A percentile compares a stretch with the other conserved stretches of the same genome.
phyloP scores from a whole-genome alignment of 805 yeast species.

The Candida incommunis region DNA sequence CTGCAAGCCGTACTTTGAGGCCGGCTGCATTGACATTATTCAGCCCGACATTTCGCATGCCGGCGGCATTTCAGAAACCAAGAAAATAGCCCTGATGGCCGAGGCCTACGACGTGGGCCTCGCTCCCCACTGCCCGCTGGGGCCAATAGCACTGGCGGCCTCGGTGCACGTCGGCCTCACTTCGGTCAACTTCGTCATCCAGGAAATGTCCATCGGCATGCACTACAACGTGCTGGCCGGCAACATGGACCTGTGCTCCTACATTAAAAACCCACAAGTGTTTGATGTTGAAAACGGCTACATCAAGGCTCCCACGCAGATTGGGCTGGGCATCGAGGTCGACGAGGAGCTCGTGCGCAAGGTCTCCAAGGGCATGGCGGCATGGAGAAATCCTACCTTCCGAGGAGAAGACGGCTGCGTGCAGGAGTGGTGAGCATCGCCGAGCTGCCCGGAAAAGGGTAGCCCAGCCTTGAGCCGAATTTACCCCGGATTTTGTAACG shows the following conservation, averaged over 20 bases:
- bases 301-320: conserved; percentile 12
- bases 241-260: conserved; percentile 14
- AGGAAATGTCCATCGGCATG: conserved; percentile 17
- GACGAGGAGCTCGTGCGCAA: conserved; percentile 15
- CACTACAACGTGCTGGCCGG: conserved; percentile 16
- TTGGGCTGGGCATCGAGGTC: conserved; percentile 18
- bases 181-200: conserved; percentile 14
- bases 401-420: conserved; percentile 17
- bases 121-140: conserved; percentile 21
- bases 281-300: conserved; percentile 15
- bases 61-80: conserved; percentile 19
- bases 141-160: conserved; percentile 20
- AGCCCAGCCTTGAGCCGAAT: neutral
- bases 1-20: conserved; percentile 13
- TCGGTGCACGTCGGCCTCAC: conserved; percentile 15
- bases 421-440: conserved; percentile 15
- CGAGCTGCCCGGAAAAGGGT: neutral
- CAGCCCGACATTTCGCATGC: conserved; percentile 19
- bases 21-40: conserved; percentile 16
- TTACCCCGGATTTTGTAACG: neutral
- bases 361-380: conserved; percentile 9
- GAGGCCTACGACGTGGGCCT: conserved; percentile 19
- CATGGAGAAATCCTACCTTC: conserved; percentile 19
- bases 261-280: conserved; percentile 12
- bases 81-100: conserved; percentile 17